Evolutionary conservation across 306 rosid genomes (phyloP).

Genomic region (Hylodesmum podocarpum): DNA sequence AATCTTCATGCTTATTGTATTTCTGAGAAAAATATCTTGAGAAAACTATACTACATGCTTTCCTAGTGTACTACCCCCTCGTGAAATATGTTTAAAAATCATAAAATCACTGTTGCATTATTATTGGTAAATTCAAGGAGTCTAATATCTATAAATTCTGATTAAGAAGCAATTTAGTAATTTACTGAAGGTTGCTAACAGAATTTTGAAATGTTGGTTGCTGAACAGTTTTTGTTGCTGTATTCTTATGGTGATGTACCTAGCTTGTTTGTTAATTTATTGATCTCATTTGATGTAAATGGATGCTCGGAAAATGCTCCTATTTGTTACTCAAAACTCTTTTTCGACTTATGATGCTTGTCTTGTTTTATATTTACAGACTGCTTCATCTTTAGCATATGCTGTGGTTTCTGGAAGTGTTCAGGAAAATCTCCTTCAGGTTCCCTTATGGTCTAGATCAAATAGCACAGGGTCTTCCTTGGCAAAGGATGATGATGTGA

Average conservation of each 20-base stretch:
- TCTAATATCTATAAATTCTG: not conserved
- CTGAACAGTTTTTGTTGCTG: not conserved
- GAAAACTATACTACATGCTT: not conserved
- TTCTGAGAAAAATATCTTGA: not conserved
- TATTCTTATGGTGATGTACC: not conserved
- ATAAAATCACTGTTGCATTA: not conserved
- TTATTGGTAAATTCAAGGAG: conserved; percentile 2
- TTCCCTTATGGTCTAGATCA: conserved; percentile 47
- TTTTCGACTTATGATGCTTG: conserved; percentile 2
- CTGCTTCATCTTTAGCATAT: conserved; percentile 50
- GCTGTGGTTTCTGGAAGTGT: conserved; percentile 43
- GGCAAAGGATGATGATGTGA: conserved; percentile 48
- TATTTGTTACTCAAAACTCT: not conserved
- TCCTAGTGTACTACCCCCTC: not conserved
- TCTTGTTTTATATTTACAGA: conserved; percentile 43
- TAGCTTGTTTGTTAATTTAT: not conserved
- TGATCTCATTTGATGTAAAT: conserved; percentile 8
- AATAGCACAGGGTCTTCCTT: conserved; percentile 53
- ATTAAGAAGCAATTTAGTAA: not conserved
- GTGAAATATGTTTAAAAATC: not conserved
- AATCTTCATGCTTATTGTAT: not conserved
- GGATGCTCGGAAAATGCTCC: not conserved
- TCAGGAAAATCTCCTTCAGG: conserved; percentile 45
- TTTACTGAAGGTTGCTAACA: not conserved
- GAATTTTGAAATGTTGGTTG: conserved; percentile 3